These are phyloP conservation scores for Ophiostoma novo-ulmi DNA, from an alignment of 2,329 filamentous ascomycete genomes.

Conservation along the genomic window DNA sequence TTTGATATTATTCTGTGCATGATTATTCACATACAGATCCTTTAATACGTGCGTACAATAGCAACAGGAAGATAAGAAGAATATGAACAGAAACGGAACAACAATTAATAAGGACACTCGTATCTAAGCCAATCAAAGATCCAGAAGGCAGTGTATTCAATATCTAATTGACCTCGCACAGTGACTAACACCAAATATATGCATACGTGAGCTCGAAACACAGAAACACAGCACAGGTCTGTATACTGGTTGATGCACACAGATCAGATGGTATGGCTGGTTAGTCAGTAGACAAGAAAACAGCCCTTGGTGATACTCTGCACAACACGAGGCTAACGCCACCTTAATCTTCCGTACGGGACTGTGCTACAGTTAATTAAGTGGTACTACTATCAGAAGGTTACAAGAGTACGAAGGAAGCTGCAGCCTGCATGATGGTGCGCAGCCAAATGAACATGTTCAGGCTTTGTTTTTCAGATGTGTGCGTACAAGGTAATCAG, in stretches of 20 bases:
- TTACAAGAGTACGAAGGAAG: neutral
- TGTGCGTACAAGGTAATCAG: neutral
- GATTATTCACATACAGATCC: neutral
- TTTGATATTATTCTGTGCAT: neutral
- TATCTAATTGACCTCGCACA: neutral
- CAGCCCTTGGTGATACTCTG: slow-evolving; percentile 13
- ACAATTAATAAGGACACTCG: neutral
- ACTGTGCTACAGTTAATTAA: neutral
- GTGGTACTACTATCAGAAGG: neutral
- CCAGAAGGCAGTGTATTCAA: neutral
- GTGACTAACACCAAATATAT: neutral
- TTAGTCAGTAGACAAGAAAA: neutral
- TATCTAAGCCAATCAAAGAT: neutral
- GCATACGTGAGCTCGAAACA: slow-evolving; percentile 1
- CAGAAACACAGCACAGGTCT: neutral
- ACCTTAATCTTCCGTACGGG: slow-evolving; percentile 26
- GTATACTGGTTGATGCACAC: neutral
- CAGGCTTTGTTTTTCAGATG: neutral
- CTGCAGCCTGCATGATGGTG: neutral
- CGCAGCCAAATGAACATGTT: neutral
- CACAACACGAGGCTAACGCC: slow-evolving; percentile 24
- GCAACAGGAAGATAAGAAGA: neutral
- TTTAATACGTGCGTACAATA: neutral
- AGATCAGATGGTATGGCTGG: slow-evolving; percentile 3
- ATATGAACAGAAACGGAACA: neutral